A percentile compares a stretch with the other conserved stretches of the same genome.
These are phyloP conservation scores for Aspergillus fumigatus DNA, from an alignment of 2,329 filamentous ascomycete species.

Conservation along the genomic window DNA sequence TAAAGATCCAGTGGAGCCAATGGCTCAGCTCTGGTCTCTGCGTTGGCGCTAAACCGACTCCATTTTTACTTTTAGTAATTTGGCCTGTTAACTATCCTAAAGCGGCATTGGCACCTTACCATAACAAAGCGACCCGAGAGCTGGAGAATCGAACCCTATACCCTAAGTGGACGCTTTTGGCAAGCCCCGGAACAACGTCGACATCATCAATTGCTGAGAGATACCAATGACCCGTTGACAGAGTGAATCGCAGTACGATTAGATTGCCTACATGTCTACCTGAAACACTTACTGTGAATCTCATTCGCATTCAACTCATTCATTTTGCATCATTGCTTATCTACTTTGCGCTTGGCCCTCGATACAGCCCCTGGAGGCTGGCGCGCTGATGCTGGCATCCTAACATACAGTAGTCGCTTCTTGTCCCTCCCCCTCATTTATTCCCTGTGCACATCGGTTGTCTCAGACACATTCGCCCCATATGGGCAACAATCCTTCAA, in stretches of 20 bases:
- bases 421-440: slow-evolving; percentile 3
- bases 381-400: slow-evolving; percentile 21
- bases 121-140: neutral
- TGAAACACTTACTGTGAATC: neutral
- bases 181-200: slow-evolving; percentile 12
- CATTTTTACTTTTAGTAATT: neutral
- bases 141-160: slow-evolving; percentile 18
- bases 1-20: neutral
- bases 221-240: neutral
- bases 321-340: neutral
- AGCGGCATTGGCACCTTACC: neutral
- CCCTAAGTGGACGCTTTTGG: slow-evolving; percentile 16
- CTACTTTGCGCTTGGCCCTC: neutral
- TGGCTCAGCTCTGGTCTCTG: neutral
- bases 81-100: neutral
- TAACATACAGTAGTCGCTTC: slow-evolving; percentile 10
- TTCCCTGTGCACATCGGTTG: slow-evolving; percentile 6
- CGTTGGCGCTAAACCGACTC: neutral
- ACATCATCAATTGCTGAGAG: slow-evolving; percentile 9
- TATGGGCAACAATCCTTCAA: slow-evolving; percentile 49
- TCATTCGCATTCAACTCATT: neutral
- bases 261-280: neutral
- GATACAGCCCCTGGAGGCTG: slow-evolving; percentile 11
- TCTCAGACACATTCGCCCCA: slow-evolving; percentile 15
- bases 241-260: neutral